Conservation (phyloP, 306 rosid species). For the Citrullus colocynthis region DNA sequence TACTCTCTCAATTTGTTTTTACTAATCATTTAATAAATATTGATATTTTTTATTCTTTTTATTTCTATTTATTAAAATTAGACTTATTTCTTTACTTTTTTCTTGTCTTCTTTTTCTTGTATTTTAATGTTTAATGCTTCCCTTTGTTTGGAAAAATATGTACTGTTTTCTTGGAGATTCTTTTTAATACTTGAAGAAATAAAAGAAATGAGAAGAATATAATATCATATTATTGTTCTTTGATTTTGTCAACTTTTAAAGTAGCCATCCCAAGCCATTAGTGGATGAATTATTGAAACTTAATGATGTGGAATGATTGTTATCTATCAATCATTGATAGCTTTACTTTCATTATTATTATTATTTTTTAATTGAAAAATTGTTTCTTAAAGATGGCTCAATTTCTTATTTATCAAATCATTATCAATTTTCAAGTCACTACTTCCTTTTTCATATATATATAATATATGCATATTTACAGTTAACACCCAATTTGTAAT, state of each 20-base stretch:
- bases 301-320: neutral
- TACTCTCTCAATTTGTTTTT: neutral
- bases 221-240: neutral
- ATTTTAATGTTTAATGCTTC: neutral
- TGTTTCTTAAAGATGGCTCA: neutral
- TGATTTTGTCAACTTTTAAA: constrained; percentile 1
- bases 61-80: neutral
- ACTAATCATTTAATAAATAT: neutral
- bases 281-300: neutral
- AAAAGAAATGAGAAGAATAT: neutral
- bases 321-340: neutral
- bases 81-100: neutral
- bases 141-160: neutral
- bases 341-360: neutral
- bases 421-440: neutral
- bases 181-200: neutral
- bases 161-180: neutral
- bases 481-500: neutral
- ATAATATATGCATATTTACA: neutral
- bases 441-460: neutral
- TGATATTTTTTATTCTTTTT: neutral
- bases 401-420: neutral
- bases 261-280: neutral
- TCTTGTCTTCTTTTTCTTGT: neutral
- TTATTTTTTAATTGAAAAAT: neutral